Percentiles rank a stretch among this genome's conserved stretches.
phyloP scores from a whole-genome alignment of 2,329 filamentous ascomycete species.

The Aspergillus flavus region DNA sequence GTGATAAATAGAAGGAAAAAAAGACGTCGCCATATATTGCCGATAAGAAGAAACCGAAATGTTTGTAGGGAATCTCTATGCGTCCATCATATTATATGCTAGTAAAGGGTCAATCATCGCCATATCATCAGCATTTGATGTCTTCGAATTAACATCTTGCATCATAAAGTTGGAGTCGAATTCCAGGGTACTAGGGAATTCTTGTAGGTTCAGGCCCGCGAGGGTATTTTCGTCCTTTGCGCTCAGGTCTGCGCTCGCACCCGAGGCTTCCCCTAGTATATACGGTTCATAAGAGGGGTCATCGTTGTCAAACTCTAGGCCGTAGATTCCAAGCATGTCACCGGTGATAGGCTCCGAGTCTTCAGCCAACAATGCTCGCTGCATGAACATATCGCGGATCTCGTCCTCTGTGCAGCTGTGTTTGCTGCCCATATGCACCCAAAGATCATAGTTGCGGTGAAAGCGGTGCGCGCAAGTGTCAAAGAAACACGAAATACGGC shows the following conservation, averaged over 20 bases:
- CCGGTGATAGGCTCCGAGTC: constrained; percentile 24
- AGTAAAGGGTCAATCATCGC: constrained; percentile 39
- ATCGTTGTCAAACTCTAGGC: constrained; percentile 36
- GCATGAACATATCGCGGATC: constrained; percentile 44
- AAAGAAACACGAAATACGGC: constrained; percentile 55
- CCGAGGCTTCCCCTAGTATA: constrained; percentile 1
- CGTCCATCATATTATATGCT: constrained; percentile 33
- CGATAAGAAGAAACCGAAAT: not conserved
- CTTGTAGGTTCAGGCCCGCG: not conserved
- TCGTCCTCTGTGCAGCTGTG: constrained; percentile 44
- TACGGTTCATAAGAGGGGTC: constrained; percentile 21
- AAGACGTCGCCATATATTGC: not conserved
- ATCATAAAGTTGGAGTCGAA: constrained; percentile 29
- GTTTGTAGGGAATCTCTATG: constrained; percentile 9
- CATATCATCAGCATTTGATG: constrained; percentile 35
- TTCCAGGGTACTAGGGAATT: constrained; percentile 6
- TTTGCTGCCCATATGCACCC: constrained; percentile 56
- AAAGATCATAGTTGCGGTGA: constrained; percentile 60
- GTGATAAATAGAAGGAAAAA: not conserved
- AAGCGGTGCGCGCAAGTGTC: constrained; percentile 57
- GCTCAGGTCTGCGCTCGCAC: not conserved
- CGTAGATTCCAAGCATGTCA: constrained; percentile 40
- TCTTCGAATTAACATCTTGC: constrained; percentile 30
- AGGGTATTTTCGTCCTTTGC: not conserved
- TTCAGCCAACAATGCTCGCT: constrained; percentile 40